Evolutionary conservation across 495 filamentous ascomycete species (phyloP), one percentile per base, ranked within the genome.

Genomic region (Penicillium diatomitis): DNA sequence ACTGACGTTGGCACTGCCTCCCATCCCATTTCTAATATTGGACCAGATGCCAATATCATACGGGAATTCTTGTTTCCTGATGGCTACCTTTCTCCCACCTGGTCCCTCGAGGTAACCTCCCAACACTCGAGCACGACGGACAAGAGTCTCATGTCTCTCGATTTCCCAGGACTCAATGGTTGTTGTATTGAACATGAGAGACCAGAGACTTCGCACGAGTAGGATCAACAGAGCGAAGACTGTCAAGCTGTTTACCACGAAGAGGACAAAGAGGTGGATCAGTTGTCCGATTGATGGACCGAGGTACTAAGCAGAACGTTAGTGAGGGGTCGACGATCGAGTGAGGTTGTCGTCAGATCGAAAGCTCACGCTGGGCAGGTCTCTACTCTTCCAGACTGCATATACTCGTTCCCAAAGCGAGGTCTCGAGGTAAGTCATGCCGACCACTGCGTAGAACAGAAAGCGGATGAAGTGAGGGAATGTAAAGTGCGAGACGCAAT

Each of bases 121-220:
- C 9, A 74, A 67, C 41, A 75, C 67, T 32, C 75, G 60, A 49
- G 83, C 74, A 52, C 82, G 73, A 7, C 78, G 68, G 4, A 94
- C 70, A 3, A 92, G 73, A 3, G 83, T 82, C 38, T 86, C 80
- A 66, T 97, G 91, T 8, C 90, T 74, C 57, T 92, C 89, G 40
- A 90, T 84, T 60, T 96, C 90, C 91, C 90, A 96, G 30, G 79
- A 76, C 63, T 98, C 92, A 55, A 98, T 97, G 46, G 87, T 89
- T 0, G 90, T 96, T 4, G 74, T 78, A 50, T 87, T 87, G 28
- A 73, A 68, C 6, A 67, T 68, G 3, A 82, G 54, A 27, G 72
- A 71, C 75, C 76, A 85, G 2, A 84, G 38, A 9, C 76, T 79
- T 12, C 82, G 73, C 8, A 78, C 53, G 0, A 94, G 57, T 0